Evolutionary conservation across 2,329 filamentous ascomycete species (phyloP), one percentile per base, ranked within the genome.

Genomic region (Aspergillus nomiae): DNA sequence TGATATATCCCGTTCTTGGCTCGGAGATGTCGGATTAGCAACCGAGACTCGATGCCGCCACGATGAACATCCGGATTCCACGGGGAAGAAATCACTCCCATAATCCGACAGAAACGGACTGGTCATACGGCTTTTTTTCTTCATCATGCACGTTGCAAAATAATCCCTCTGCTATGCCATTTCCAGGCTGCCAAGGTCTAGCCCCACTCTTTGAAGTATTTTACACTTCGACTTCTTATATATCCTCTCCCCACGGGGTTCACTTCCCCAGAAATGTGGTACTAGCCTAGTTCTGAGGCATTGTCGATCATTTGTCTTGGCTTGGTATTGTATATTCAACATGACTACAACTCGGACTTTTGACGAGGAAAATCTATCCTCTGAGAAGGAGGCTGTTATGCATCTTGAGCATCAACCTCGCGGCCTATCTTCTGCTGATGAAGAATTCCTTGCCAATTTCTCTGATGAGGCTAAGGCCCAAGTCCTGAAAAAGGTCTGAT

Each of bases 361-460:
- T 14, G 43, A 46, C 43, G 43, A 46, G 9, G 43, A 46, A 12
- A 46, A 46, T 6, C n/a, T 21, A 24, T 16, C n/a, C 4, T 46
- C 21, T 1, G 62, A 65, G 26, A 65, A 65, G 59, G 64, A 62
- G 21, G 56, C 53, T 51, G 64, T 62, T n/a, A 58, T 58, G 58
- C 65, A 66, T 43, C 36, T 66, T 21, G 65, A 66, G 55, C 24
- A 63, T 21, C 65, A 65, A 34, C 38, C 55, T 26, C 55, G 34
- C 10, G 60, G 43, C 24, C 34, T 66, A 19, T 65, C 63, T 48
- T 16, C 58, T 11, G 73, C 72, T 11, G 74, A 76, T 62, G 73
- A 68, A 12, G 71, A 73, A 10, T 76, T 76, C 54, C 71, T 69
- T 56, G 64, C 56, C 3, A 68, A 67, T 36, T 76, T 69, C 21